Conservation (phyloP, 2,329 filamentous ascomycete genomes). For the Ceratocystis smalleyi region DNA sequence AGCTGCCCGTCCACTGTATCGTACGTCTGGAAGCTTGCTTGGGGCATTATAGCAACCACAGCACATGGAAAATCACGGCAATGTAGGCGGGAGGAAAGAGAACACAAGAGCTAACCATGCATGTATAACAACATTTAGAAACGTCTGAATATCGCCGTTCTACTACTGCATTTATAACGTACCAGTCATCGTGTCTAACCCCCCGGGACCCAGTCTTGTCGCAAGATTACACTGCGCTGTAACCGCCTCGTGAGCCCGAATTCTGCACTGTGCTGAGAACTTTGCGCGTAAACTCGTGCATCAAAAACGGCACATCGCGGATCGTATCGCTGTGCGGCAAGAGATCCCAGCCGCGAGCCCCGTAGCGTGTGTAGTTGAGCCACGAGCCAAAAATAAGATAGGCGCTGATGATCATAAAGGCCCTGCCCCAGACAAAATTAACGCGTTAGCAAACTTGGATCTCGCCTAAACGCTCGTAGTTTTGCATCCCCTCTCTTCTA, state of each 20-base stretch:
- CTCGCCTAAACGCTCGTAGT: neutral
- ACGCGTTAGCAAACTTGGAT: conserved; percentile 18
- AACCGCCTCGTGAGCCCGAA: conserved; percentile 70
- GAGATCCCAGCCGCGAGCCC: conserved; percentile 86
- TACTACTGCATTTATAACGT: neutral
- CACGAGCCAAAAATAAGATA: conserved; percentile 97
- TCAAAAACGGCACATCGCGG: conserved; percentile 77
- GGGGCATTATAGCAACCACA: neutral
- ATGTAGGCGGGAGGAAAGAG: neutral
- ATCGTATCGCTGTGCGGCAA: conserved; percentile 85
- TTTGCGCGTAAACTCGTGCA: conserved; percentile 73
- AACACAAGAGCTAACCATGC: neutral
- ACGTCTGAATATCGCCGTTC: neutral
- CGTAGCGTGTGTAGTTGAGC: conserved; percentile 97
- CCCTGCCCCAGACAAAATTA: conserved; percentile 31
- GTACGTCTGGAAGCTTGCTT: too few relatives aligned
- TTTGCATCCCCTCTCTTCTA: conserved; percentile 18
- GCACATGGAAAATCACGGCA: neutral
- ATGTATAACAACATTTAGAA: neutral
- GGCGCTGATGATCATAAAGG: conserved; percentile 69
- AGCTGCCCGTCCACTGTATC: neutral
- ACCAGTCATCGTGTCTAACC: neutral
- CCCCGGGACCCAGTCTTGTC: neutral
- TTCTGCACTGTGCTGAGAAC: conserved; percentile 75
- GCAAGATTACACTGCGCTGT: conserved; percentile 66